Conservation (phyloP, 345 rosid species). For the Hibiscus syriacus region DNA sequence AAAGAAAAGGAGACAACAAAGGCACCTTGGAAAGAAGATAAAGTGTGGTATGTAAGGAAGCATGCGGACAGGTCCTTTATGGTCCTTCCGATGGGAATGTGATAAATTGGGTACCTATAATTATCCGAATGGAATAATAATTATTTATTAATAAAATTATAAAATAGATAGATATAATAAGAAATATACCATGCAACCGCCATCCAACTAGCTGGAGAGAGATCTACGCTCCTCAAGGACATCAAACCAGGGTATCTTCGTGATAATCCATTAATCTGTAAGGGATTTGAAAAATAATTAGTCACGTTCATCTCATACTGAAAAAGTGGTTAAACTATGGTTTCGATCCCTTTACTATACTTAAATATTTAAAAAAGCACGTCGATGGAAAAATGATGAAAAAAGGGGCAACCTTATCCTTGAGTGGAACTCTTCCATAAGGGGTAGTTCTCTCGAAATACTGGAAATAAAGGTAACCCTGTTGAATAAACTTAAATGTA, state of each 20-base stretch:
- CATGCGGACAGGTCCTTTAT: slow-evolving; percentile 92
- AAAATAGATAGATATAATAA: no score
- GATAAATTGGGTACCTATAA: slow-evolving; percentile 86
- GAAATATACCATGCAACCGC: slow-evolving; percentile 99
- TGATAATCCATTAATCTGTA: slow-evolving; percentile 77
- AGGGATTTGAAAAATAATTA: no score
- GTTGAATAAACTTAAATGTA: no score
- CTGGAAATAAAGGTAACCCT: slow-evolving; percentile 65
- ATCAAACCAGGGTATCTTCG: slow-evolving; percentile 65
- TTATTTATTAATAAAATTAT: no score
- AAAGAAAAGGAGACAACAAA: no score
- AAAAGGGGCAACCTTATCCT: slow-evolving; percentile 71
- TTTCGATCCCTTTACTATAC: no score
- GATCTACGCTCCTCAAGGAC: slow-evolving; percentile 93
- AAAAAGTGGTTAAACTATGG: no score
- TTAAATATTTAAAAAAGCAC: no score
- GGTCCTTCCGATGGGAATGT: slow-evolving; percentile 97
- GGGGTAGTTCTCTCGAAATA: slow-evolving; percentile 89
- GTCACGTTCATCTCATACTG: no score
- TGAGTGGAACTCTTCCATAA: slow-evolving; percentile 86
- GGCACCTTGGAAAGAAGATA: slow-evolving; percentile 88
- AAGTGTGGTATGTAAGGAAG: slow-evolving; percentile 91
- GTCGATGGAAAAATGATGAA: no score
- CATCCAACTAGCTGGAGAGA: slow-evolving; percentile 99
- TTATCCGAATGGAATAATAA: neutral